A percentile compares a stretch with the other conserved stretches of the same genome.
Conservation (phyloP, 768 basidiomycete species). For the Termitomyces sp. region DNA sequence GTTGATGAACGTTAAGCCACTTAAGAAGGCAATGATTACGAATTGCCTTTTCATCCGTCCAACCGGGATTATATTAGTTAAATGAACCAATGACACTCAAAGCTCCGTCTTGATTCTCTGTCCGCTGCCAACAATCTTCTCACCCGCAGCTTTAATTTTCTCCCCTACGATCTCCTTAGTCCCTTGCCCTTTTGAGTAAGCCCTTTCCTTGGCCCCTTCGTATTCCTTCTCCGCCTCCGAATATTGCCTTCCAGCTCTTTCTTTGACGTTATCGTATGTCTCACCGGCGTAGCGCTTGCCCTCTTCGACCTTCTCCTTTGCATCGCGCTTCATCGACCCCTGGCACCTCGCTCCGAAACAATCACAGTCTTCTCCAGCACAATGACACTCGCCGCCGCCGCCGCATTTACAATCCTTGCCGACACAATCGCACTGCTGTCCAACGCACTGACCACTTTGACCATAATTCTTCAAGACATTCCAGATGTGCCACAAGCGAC, state of each 20-base stretch:
- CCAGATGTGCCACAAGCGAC: slow-evolving; percentile 51
- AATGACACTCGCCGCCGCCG: not conserved
- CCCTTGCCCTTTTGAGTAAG: slow-evolving; percentile 22
- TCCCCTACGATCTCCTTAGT: slow-evolving; percentile 28
- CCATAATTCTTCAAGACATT: slow-evolving; percentile 33
- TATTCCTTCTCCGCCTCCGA: slow-evolving; percentile 9
- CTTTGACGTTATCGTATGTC: slow-evolving; percentile 19
- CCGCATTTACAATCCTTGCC: slow-evolving; percentile 5
- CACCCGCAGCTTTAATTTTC: slow-evolving; percentile 29
- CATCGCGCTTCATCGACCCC: slow-evolving; percentile 10
- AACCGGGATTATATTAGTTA: not conserved
- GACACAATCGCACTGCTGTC: slow-evolving; percentile 13
- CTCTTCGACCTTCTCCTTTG: slow-evolving; percentile 23
- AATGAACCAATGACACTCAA: slow-evolving; percentile 10
- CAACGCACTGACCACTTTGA: slow-evolving; percentile 15
- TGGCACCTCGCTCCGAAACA: slow-evolving; percentile 10
- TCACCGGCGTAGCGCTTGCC: slow-evolving; percentile 19
- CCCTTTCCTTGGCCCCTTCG: slow-evolving; percentile 20
- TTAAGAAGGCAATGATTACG: too few relatives aligned
- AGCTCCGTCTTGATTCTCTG: slow-evolving; percentile 35
- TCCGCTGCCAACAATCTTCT: slow-evolving; percentile 30
- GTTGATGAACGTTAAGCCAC: too few relatives aligned
- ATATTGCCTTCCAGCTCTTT: slow-evolving; percentile 14
- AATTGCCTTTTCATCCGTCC: too few relatives aligned
- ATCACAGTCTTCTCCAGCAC: slow-evolving; percentile 4